phyloP scores from a whole-genome alignment of 495 filamentous ascomycete species.

The Penicillium simplicissimum region DNA sequence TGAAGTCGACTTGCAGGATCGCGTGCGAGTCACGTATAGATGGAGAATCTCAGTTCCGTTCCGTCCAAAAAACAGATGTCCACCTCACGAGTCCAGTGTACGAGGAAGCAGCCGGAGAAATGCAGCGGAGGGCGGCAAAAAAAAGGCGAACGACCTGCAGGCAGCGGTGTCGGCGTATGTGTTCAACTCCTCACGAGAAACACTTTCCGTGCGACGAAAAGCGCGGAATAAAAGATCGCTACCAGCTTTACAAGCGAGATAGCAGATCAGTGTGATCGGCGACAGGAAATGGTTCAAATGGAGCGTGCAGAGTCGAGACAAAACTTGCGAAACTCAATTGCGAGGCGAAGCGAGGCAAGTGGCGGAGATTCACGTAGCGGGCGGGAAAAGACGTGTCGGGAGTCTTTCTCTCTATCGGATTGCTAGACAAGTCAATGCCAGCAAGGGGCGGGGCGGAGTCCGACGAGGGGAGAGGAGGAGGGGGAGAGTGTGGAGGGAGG shows the following conservation, averaged over 20 bases:
- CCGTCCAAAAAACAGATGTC: not conserved
- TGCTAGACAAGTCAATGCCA: conserved; percentile 60
- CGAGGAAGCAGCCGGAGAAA: not conserved
- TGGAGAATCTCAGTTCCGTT: conserved; percentile 8
- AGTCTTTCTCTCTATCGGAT: conserved; percentile 22
- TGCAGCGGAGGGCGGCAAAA: not conserved
- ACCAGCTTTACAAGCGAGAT: not conserved
- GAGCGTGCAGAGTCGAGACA: not conserved
- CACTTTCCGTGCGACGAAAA: not conserved
- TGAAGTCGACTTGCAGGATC: conserved; percentile 27
- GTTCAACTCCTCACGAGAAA: not conserved
- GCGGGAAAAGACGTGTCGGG: conserved; percentile 16
- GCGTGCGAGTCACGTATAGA: conserved; percentile 15
- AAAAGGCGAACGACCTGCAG: not conserved
- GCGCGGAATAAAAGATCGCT: not conserved
- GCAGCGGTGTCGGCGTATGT: not conserved
- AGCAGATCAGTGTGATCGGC: conserved; percentile 14
- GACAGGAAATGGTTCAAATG: not conserved
- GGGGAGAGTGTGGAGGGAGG: conserved; percentile 38
- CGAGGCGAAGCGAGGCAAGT: not conserved
- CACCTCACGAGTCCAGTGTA: not conserved
- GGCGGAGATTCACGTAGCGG: not conserved
- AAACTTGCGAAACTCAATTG: conserved; percentile 27
- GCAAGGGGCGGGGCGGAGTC: conserved; percentile 37
- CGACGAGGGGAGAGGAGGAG: conserved; percentile 33